Base-by-base conservation (phyloP, 2,329 filamentous ascomycete species). In the Ascochyta lentis region DNA sequence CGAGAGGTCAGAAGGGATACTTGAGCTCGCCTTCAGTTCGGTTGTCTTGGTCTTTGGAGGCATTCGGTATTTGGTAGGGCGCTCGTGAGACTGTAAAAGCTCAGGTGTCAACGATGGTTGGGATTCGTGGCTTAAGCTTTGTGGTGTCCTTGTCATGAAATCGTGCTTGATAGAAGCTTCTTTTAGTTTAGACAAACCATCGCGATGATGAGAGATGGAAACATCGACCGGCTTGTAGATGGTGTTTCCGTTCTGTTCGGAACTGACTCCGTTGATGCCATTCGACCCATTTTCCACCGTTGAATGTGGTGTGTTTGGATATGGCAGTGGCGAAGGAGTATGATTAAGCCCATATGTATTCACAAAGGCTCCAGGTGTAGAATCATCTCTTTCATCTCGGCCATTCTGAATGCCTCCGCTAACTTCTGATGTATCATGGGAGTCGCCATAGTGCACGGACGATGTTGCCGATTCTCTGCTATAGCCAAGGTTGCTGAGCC, bases 1-100 rank as follows among this genome's bases (percentile, higher is more conserved):
- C 15, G 89, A 81, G 41, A 98, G 76, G 59, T 89, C 84, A 51
- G 85, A 80, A 15, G 94, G 93, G 67, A 99, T 93, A 15, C 94
- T 96, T 7, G 91, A 90, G 67, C 87, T 92, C 12, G 92, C 89
- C 45, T 54, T 68, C 51, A 70, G 59, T 47, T 73, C 72, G 23
- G 35, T 22, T 12, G 50, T 19, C 45, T 69, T 73, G 41, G 59
- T 57, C 52, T 71, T 72, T 4, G 34, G 60, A 49, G 61, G 61
- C 31, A 62, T 59, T 16, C 62, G 66, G 46, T 66, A 63, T 37
- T 65, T 54, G 19, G 49, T 59, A 16, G 56, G 47, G 19, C 50
- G 50, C 16, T 67, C 65, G 41, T 65, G 62, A 16, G 66, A 66
- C 12, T 69, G 68, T 33, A 63, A 51, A 29, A 67, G 49, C 49